Evolutionary conservation across 495 filamentous ascomycete genomes (phyloP).

Genomic region (Pyrenopolyporus hunteri): DNA sequence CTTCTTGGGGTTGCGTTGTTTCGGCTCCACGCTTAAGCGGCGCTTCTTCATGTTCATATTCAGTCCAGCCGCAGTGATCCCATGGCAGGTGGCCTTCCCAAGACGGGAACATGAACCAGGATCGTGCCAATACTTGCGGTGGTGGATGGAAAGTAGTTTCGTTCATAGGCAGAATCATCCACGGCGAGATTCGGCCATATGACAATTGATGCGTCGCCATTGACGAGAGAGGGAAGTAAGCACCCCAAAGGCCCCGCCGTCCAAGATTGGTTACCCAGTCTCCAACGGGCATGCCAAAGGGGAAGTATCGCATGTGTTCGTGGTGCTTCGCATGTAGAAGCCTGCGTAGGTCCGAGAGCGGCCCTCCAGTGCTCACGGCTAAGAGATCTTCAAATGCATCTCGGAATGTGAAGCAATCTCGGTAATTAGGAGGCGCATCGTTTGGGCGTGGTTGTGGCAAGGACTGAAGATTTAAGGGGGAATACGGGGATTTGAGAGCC

Average conservation of each 20-base stretch:
- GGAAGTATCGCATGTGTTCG: constrained; percentile 11
- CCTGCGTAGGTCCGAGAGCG: constrained; percentile 15
- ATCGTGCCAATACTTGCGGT: not conserved
- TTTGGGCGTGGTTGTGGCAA: constrained; percentile 35
- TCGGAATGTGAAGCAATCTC: constrained; percentile 42
- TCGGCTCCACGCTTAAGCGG: not conserved
- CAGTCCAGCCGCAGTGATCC: not conserved
- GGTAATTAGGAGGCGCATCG: constrained; percentile 34
- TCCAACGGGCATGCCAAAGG: constrained; percentile 19
- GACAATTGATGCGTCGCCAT: constrained; percentile 5
- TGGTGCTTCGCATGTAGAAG: constrained; percentile 8
- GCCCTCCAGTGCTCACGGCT: constrained; percentile 35
- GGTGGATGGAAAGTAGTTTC: constrained; percentile 9
- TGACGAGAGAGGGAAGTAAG: constrained; percentile 32
- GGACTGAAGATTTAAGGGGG: constrained; percentile 44
- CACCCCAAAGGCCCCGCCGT: constrained; percentile 26
- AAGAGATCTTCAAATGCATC: constrained; percentile 54
- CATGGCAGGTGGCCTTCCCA: not conserved
- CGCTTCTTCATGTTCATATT: not conserved
- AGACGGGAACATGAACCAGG: not conserved
- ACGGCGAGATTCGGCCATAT: constrained; percentile 6
- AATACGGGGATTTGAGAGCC: constrained; percentile 43
- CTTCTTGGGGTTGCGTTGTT: constrained; percentile 2
- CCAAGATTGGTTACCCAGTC: constrained; percentile 26
- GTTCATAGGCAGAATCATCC: not conserved